Conservation (phyloP, 2,329 filamentous ascomycete species). For the Fusarium lateritium region DNA sequence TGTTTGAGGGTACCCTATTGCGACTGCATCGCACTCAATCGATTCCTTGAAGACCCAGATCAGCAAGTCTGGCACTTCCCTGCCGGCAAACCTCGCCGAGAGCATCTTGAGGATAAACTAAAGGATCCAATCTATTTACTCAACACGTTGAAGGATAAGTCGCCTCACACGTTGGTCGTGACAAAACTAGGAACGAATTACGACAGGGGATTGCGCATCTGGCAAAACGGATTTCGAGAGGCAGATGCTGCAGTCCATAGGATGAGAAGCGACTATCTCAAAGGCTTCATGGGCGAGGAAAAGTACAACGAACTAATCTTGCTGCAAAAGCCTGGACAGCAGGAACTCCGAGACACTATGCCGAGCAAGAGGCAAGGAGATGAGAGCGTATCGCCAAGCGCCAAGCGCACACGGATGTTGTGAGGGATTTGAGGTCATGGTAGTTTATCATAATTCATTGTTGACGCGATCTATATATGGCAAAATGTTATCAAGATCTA, state of each 20-base stretch:
- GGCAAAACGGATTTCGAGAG: neutral
- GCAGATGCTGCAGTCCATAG: neutral
- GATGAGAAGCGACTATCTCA: slow-evolving; percentile 11
- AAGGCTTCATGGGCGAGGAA: slow-evolving; percentile 8
- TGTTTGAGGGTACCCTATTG: neutral
- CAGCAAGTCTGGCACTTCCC: neutral
- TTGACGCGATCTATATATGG: neutral
- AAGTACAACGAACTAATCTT: slow-evolving; percentile 13
- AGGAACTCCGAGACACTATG: neutral
- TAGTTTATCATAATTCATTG: neutral
- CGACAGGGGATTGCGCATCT: neutral
- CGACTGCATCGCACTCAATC: slow-evolving; percentile 8
- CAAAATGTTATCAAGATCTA: slow-evolving; percentile 16
- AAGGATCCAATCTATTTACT: slow-evolving; percentile 5
- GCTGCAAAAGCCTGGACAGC: neutral
- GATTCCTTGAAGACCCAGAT: slow-evolving; percentile 12
- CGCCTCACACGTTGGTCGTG: slow-evolving; percentile 1
- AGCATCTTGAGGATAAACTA: neutral
- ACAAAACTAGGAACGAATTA: slow-evolving; percentile 14
- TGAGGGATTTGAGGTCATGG: neutral
- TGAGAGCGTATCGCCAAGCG: neutral
- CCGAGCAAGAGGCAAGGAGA: neutral
- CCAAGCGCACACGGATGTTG: neutral
- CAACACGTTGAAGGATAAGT: neutral
- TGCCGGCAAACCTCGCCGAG: neutral